phyloP scores from a whole-genome alignment of 2,329 filamentous ascomycete species.

The Ambrosiella cleistominuta region DNA sequence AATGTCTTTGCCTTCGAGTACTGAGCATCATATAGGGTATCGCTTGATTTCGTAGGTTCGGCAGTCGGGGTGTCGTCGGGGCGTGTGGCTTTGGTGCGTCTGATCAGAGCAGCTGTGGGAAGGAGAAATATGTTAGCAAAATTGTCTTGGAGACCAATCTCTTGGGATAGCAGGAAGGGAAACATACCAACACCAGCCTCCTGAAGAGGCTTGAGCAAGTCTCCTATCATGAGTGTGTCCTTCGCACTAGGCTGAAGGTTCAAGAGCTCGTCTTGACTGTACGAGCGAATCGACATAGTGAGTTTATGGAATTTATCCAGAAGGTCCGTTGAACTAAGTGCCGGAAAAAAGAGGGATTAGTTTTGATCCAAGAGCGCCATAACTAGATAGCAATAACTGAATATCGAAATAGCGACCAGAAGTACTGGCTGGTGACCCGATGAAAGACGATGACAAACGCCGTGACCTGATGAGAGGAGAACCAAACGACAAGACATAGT shows the following conservation, averaged over 20 bases:
- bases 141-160: not conserved
- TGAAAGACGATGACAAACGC: no score
- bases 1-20: conserved; percentile 6
- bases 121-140: not conserved
- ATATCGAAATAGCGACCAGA: no score
- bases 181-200: conserved; percentile 13
- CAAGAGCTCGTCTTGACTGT: conserved; percentile 12
- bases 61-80: not conserved
- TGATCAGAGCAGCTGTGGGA: conserved; percentile 4
- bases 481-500: no score
- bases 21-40: not conserved
- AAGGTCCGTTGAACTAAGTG: no score
- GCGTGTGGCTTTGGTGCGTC: not conserved
- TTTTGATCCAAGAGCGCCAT: no score
- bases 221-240: conserved; percentile 4
- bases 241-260: conserved; percentile 9
- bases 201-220: conserved; percentile 12
- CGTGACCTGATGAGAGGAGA: no score
- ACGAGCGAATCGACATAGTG: conserved; percentile 10
- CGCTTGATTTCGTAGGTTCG: not conserved
- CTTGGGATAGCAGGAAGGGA: not conserved
- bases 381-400: no score
- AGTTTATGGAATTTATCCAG: no score
- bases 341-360: no score
- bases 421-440: no score